Evolutionary conservation across 2,329 filamentous ascomycete species (phyloP).

Genomic region (Dendryphion nanum): DNA sequence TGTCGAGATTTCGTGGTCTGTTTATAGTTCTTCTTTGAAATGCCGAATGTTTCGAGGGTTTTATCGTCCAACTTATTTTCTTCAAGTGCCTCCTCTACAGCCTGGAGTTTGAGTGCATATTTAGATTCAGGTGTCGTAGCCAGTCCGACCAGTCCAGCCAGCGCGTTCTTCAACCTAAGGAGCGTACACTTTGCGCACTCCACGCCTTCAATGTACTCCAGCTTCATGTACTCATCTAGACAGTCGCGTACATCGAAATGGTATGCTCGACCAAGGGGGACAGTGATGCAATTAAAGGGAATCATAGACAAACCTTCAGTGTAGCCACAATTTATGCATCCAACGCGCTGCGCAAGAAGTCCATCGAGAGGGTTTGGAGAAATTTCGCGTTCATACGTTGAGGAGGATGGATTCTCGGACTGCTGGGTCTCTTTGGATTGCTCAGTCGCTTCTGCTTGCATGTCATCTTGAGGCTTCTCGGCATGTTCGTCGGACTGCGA

Average conservation of each 20-base stretch:
- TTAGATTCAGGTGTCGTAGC: constrained; percentile 39
- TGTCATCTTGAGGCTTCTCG: constrained; percentile 2
- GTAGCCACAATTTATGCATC: constrained; percentile 80
- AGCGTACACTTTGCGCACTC: constrained; percentile 91
- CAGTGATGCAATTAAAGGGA: constrained; percentile 89
- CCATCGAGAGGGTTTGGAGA: constrained; percentile 81
- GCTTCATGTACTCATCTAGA: constrained; percentile 77
- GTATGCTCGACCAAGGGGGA: constrained; percentile 66
- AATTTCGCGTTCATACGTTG: constrained; percentile 9
- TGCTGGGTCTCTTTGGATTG: constrained; percentile 4
- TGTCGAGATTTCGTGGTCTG: constrained; percentile 86
- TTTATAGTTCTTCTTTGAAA: constrained; percentile 63
- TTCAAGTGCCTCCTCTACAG: constrained; percentile 69
- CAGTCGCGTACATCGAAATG: constrained; percentile 74
- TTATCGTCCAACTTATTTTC: constrained; percentile 70
- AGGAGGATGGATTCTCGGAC: constrained; percentile 1
- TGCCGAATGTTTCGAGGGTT: constrained; percentile 45
- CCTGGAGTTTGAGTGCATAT: constrained; percentile 57
- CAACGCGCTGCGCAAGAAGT: constrained; percentile 81
- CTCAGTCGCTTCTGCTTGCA: constrained; percentile 3
- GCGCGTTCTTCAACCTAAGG: constrained; percentile 51
- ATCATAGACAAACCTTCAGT: constrained; percentile 87
- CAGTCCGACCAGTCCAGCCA: constrained; percentile 15
- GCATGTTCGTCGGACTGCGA: background rate
- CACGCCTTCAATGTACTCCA: constrained; percentile 85